phyloP scores from a whole-genome alignment of 495 filamentous ascomycete species.

The Articulospora tetracladia region DNA sequence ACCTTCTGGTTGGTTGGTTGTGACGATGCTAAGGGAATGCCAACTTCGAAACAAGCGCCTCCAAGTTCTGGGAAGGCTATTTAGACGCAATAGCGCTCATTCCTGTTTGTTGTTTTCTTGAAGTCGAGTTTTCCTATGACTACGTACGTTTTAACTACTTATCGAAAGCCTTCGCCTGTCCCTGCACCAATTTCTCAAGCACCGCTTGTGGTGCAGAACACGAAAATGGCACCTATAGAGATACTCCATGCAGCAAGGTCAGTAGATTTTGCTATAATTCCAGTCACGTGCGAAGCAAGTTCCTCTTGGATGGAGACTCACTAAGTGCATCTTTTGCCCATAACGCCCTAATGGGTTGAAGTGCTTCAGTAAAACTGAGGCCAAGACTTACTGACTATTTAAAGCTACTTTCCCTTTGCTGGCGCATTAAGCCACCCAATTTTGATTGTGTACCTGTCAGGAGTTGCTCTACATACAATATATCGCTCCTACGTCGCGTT shows the following conservation, averaged over 20 bases:
- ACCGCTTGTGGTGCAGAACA: background rate
- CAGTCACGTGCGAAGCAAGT: background rate
- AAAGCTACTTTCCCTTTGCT: slow-evolving; percentile 36
- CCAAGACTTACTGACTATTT: background rate
- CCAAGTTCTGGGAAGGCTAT: slow-evolving; percentile 3
- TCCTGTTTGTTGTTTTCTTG: background rate
- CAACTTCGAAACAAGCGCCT: background rate
- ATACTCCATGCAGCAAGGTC: slow-evolving; percentile 11
- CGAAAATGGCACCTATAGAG: slow-evolving; percentile 19
- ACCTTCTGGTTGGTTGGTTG: background rate
- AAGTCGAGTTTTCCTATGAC: slow-evolving; percentile 6
- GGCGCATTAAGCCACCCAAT: background rate
- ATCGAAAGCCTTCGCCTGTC: background rate
- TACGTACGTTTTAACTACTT: slow-evolving; percentile 10
- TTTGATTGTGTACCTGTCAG: slow-evolving; percentile 33
- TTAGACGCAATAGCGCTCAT: background rate
- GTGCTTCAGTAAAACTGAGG: too few relatives aligned
- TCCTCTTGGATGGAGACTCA: background rate
- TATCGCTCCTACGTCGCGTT: slow-evolving; percentile 41
- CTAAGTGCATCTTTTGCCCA: too few relatives aligned
- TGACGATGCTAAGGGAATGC: background rate
- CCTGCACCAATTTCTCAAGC: background rate
- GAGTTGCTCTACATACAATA: slow-evolving; percentile 33
- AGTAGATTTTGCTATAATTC: background rate
- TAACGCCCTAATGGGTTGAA: too few relatives aligned